Base-by-base conservation (phyloP, 2,329 filamentous ascomycete genomes). In the Alternaria brassicae region DNA sequence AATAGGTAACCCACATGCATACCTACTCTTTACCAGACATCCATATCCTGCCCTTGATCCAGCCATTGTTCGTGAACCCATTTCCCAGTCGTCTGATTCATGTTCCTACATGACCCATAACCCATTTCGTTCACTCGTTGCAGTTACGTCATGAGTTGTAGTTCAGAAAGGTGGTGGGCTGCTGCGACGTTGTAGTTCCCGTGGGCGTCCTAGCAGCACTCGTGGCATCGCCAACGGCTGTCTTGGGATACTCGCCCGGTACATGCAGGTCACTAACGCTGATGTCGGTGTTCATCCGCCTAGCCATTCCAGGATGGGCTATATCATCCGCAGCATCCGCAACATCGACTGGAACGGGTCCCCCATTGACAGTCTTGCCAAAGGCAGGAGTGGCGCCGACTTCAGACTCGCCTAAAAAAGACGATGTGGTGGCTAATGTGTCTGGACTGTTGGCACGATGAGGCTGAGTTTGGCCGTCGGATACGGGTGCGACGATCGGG, bases 211-310 rank as follows among this genome's bases (percentile, higher is more conserved):
- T 57, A 23, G 32, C 6, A 21, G 27, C 40, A 41, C 23, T 34
- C 21, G 36, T 34, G 32, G 32, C 48, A 34, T 48, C 56, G 12
- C 50, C 23, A 15, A 58, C 9, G n/a, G 41, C 49, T 19, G 36
- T 54, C 15, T 52, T 73, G 0, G 88, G 88, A 71, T 84, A 92
- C 66, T 89, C 83, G 10, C 90, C 90, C 3, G 90, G 90, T 17
- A 92, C 84, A 70, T 90, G 88, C 50, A 92, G 77, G 70, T 89
- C 84, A 54, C 87, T 88, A 42, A 91, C 85, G 27, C 77, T 81
- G 25, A 82, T 71, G 61, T 81, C 79, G 6, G 82, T 84, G 51
- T 82, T 75, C 40, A 81, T 79, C 53, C 81, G 73, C 27, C 77
- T 67, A 3, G 39, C 37, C 34, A 82, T 73, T 6, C 84, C 86